Evolutionary conservation across 768 basidiomycete genomes (phyloP), one percentile per base, ranked within the genome.

Genomic region (Rhodocollybia butyracea): DNA sequence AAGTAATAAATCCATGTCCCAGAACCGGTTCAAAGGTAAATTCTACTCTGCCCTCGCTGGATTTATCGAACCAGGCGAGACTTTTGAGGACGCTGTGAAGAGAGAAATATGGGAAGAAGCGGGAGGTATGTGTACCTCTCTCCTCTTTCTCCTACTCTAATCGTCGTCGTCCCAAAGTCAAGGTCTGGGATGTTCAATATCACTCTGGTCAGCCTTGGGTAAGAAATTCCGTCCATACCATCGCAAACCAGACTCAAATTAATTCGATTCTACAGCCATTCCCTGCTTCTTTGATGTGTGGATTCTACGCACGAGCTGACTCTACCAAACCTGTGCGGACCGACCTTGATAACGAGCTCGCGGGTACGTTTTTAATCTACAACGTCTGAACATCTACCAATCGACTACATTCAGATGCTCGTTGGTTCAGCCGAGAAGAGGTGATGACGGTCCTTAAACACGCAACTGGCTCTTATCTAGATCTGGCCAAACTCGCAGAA

Each of bases 101-200:
- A 80, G 96, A 36, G 96, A 98, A 69, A 87, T 96, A 68, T 92
- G 92, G 86, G 96, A 99, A 68, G 96, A 98, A 69, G 91, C 92
- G 2, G 96, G 96, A 3, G n/a, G n/a, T n/a, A n/a, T n/a, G n/a
- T n/a, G n/a, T n/a, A n/a, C n/a, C n/a, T n/a, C n/a, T n/a, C n/a
- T n/a, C n/a, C n/a, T n/a, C n/a, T n/a, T n/a, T n/a, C n/a, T n/a
- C n/a, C n/a, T n/a, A n/a, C n/a, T n/a, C n/a, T n/a, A n/a, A n/a
- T n/a, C n/a, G n/a, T n/a, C n/a, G n/a, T n/a, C n/a, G n/a, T n/a
- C n/a, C n/a, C n/a, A n/a, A n/a, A n/a, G 80, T 98, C n/a, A 81
- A 78, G 45, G 91, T 92, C 22, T 88, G 86, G 75, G 79, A 92
- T 60, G 80, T 94, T 24, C 78, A 77, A 60, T 98, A 96, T 66